Percentiles rank a stretch among this genome's conserved stretches.
Evolutionary conservation across 352 stramenopile species (phyloP).

Genomic region (Blastocystis sp.): DNA sequence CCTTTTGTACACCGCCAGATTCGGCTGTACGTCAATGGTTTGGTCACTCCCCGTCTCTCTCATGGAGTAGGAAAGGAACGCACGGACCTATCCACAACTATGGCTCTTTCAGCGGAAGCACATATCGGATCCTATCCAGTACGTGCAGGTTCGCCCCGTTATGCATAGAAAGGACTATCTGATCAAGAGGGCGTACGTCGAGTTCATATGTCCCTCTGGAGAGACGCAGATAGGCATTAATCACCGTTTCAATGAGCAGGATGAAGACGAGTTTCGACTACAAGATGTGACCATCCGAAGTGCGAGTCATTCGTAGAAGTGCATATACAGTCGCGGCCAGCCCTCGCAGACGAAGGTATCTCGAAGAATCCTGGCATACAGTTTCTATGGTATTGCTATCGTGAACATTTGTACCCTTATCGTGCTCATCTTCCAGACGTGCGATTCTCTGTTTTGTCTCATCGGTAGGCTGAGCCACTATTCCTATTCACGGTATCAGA

Average conservation of each 20-base stretch:
- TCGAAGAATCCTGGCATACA: slow-evolving; percentile 32
- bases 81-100: slow-evolving; percentile 38
- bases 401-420: slow-evolving; percentile 38
- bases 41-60: too few species aligned
- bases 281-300: slow-evolving; percentile 21
- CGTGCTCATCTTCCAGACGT: slow-evolving; percentile 35
- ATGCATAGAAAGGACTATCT: slow-evolving; percentile 70
- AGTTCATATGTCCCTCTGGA: slow-evolving; percentile 59
- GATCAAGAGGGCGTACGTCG: slow-evolving; percentile 59
- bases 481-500: slow-evolving; percentile 4
- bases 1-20: too few species aligned
- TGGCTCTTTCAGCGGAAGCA: slow-evolving; percentile 74
- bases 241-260: slow-evolving; percentile 63
- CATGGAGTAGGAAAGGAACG: slow-evolving; percentile 6
- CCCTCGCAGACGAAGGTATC: slow-evolving; percentile 65
- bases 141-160: not conserved
- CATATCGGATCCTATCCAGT: slow-evolving; percentile 48
- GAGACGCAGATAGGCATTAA: slow-evolving; percentile 67
- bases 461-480: not conserved
- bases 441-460: not conserved
- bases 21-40: too few species aligned
- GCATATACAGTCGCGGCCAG: slow-evolving; percentile 58
- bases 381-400: slow-evolving; percentile 23
- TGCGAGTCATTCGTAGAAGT: slow-evolving; percentile 21
- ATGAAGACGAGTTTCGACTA: slow-evolving; percentile 69